Conservation (phyloP, 352 stramenopile genomes). For the Thalassiosira ordinaria region DNA sequence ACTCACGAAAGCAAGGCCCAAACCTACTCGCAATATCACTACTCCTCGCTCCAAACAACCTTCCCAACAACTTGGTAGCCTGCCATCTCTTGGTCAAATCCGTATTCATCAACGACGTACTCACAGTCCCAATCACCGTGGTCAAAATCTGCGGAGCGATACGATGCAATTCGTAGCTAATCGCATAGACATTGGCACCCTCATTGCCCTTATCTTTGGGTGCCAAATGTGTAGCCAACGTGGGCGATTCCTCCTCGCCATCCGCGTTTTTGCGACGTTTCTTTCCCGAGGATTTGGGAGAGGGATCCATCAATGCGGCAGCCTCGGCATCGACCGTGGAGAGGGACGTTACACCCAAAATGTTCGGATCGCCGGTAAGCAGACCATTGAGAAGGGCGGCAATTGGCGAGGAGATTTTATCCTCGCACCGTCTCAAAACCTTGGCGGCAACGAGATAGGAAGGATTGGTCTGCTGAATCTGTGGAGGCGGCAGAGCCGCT, state of each 20-base stretch:
- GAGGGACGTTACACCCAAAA: conserved; percentile 58
- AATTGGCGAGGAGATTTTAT: conserved; percentile 70
- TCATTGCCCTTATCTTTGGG: not conserved
- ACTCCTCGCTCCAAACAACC: conserved; percentile 62
- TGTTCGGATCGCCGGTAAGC: conserved; percentile 63
- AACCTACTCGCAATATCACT: conserved; percentile 62
- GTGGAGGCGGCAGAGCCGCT: conserved; percentile 31
- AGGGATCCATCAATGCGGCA: not conserved
- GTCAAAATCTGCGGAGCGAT: conserved; percentile 76
- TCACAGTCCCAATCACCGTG: conserved; percentile 78
- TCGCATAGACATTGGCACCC: conserved; percentile 63
- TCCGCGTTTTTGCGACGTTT: not conserved
- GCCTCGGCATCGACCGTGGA: conserved; percentile 24
- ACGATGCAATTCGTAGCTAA: conserved; percentile 71
- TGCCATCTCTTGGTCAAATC: conserved; percentile 51
- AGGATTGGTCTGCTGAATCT: conserved; percentile 72
- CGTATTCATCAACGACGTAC: conserved; percentile 41
- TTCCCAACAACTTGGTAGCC: conserved; percentile 69
- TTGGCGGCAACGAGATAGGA: conserved; percentile 69
- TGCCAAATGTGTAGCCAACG: conserved; percentile 6
- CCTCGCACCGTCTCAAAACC: conserved; percentile 61
- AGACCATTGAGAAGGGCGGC: conserved; percentile 75
- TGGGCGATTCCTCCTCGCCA: conserved; percentile 4
- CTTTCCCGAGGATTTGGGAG: conserved; percentile 4
- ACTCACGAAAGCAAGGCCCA: conserved; percentile 71